Conservation (phyloP, 2,329 filamentous ascomycete genomes). For the Lachnellula occidentalis region DNA sequence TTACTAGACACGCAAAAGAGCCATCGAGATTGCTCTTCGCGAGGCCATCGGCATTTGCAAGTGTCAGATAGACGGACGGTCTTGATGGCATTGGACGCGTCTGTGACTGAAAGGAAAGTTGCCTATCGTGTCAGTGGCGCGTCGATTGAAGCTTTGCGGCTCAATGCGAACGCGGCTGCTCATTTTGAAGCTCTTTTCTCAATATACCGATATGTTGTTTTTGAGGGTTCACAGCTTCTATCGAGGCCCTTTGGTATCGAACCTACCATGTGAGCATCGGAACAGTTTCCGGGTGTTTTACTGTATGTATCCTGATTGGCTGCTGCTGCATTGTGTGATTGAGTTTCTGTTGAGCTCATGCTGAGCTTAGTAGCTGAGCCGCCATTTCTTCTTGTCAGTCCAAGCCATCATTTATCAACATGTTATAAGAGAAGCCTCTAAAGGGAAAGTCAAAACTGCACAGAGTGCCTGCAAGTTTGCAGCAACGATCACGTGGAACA, state of each 20-base stretch:
- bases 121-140: slow-evolving; percentile 47
- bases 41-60: slow-evolving; percentile 41
- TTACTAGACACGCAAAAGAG: slow-evolving; percentile 48
- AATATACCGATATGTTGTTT: neutral
- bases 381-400: no score
- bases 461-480: no score
- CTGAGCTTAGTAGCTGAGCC: neutral
- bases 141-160: slow-evolving; percentile 42
- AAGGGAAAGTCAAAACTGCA: no score
- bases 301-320: no score
- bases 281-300: no score
- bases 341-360: neutral
- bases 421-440: no score
- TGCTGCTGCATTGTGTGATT: no score
- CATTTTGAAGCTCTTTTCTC: slow-evolving; percentile 7
- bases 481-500: no score
- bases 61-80: slow-evolving; percentile 35
- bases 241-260: neutral
- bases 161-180: slow-evolving; percentile 32
- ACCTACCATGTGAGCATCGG: no score
- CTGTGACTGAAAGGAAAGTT: slow-evolving; percentile 44
- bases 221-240: neutral
- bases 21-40: slow-evolving; percentile 45
- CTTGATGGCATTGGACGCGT: slow-evolving; percentile 32
- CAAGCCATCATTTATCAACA: no score